Percentiles rank a stretch among this genome's conserved stretches.
Conservation (phyloP, 495 filamentous ascomycete genomes). For the Elasticomyces elasticus region DNA sequence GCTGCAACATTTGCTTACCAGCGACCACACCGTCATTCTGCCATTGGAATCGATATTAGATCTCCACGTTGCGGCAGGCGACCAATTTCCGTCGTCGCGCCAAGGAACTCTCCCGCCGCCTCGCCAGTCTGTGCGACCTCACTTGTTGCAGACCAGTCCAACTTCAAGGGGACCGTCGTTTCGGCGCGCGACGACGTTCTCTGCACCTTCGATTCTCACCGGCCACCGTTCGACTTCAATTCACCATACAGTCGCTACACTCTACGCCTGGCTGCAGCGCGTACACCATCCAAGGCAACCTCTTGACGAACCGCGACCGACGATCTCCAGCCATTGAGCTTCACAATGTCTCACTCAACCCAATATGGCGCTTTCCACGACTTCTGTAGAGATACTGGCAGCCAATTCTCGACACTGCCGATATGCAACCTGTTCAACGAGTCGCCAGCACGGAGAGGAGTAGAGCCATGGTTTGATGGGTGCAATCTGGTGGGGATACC, state of each 20-base stretch:
- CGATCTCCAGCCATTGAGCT: not conserved
- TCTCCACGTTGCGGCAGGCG: not conserved
- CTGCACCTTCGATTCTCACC: no score
- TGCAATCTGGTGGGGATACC: conserved; percentile 66
- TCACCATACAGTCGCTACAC: not conserved
- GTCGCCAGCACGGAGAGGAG: conserved; percentile 38
- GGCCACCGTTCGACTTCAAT: no score
- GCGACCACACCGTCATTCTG: not conserved
- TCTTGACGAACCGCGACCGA: not conserved
- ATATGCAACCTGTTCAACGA: conserved; percentile 73
- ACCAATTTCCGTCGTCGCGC: not conserved
- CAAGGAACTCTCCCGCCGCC: no score
- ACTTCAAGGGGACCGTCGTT: no score
- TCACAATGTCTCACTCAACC: not conserved
- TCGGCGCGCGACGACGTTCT: no score
- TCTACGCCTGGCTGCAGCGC: not conserved
- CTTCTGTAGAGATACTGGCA: conserved; percentile 73
- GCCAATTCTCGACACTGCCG: conserved; percentile 63
- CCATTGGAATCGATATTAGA: not conserved
- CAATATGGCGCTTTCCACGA: conserved; percentile 75
- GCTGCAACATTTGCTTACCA: not conserved
- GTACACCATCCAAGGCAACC: not conserved
- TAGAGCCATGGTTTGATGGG: conserved; percentile 41
- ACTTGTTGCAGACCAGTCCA: no score
- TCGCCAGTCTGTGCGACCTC: no score